Percentiles rank a stretch among this genome's conserved stretches.
phyloP scores from a whole-genome alignment of 208 protist species.

The Lotmaria passim region DNA sequence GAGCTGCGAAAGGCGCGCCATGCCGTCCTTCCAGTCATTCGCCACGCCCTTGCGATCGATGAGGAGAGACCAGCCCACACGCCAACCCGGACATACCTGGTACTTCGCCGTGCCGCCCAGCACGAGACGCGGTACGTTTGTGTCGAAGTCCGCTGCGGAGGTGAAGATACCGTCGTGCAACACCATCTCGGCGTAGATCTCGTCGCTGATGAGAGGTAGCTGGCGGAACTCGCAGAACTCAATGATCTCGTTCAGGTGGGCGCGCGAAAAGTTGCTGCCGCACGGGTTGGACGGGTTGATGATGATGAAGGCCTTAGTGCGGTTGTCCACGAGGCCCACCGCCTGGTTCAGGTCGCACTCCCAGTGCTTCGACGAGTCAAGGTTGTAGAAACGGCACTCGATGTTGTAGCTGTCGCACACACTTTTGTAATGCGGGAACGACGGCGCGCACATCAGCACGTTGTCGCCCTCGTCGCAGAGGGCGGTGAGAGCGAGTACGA shows the following conservation, averaged over 20 bases:
- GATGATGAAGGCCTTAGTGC: slow-evolving; percentile 90
- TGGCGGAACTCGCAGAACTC: slow-evolving; percentile 82
- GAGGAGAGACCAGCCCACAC: slow-evolving; percentile 89
- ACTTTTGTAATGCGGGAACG: slow-evolving; percentile 95
- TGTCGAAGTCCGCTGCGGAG: slow-evolving; percentile 84
- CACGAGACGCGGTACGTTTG: slow-evolving; percentile 80
- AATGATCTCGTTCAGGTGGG: slow-evolving; percentile 89
- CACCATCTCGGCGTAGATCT: slow-evolving; percentile 95
- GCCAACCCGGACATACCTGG: slow-evolving; percentile 94
- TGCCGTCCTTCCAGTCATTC: slow-evolving; percentile 41
- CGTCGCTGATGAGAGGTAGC: slow-evolving; percentile 93
- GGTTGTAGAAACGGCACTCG: slow-evolving; percentile 78
- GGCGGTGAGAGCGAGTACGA: slow-evolving; percentile 85
- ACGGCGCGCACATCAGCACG: slow-evolving; percentile 90
- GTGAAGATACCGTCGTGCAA: slow-evolving; percentile 81
- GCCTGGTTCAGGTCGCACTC: slow-evolving; percentile 87
- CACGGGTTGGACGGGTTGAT: slow-evolving; percentile 97
- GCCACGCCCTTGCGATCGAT: slow-evolving; percentile 65
- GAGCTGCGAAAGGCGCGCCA: slow-evolving; percentile 64
- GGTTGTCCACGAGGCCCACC: slow-evolving; percentile 73
- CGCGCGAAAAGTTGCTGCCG: slow-evolving; percentile 83
- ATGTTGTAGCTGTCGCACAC: slow-evolving; percentile 83
- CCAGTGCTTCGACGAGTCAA: slow-evolving; percentile 88
- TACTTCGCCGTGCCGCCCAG: slow-evolving; percentile 93
- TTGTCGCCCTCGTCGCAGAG: slow-evolving; percentile 88